Percentiles rank a stretch among this genome's conserved stretches.
These are phyloP conservation scores for Cyberlindnera petersonii DNA, from an alignment of 805 yeast genomes.

Conservation along the genomic window DNA sequence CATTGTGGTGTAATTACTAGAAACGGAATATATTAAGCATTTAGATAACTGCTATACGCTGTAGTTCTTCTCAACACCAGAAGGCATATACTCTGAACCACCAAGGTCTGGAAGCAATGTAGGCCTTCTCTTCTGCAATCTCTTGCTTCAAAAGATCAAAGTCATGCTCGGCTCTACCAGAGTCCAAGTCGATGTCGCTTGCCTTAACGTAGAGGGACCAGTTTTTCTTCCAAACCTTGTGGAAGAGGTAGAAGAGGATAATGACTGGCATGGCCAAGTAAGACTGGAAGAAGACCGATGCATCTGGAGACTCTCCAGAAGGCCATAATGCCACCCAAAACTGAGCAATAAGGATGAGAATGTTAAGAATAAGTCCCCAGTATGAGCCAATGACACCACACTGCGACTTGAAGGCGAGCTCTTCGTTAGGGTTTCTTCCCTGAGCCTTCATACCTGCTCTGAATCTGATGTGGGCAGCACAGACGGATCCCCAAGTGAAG, in stretches of 20 bases:
- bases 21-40: not conserved
- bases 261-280: constrained; percentile 41
- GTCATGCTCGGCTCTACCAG: constrained; percentile 61
- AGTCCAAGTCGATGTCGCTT: constrained; percentile 52
- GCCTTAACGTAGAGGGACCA: constrained; percentile 38
- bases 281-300: constrained; percentile 34
- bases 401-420: constrained; percentile 63
- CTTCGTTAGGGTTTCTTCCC: constrained; percentile 63
- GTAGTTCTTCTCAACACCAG: constrained; percentile 47
- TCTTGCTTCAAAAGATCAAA: constrained; percentile 53
- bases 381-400: constrained; percentile 65
- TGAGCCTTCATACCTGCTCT: constrained; percentile 53
- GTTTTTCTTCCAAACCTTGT: constrained; percentile 41
- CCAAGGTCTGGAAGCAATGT: constrained; percentile 41
- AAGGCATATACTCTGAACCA: constrained; percentile 46
- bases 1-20: not conserved
- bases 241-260: constrained; percentile 34
- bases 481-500: constrained; percentile 76
- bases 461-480: constrained; percentile 64
- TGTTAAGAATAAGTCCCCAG: constrained; percentile 54
- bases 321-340: constrained; percentile 19
- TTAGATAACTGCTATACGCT: no score
- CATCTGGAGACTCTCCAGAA: constrained; percentile 29
- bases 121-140: constrained; percentile 50
- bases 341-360: constrained; percentile 64